phyloP scores from a whole-genome alignment of 2,329 filamentous ascomycete species.

The Moelleriella libera region DNA sequence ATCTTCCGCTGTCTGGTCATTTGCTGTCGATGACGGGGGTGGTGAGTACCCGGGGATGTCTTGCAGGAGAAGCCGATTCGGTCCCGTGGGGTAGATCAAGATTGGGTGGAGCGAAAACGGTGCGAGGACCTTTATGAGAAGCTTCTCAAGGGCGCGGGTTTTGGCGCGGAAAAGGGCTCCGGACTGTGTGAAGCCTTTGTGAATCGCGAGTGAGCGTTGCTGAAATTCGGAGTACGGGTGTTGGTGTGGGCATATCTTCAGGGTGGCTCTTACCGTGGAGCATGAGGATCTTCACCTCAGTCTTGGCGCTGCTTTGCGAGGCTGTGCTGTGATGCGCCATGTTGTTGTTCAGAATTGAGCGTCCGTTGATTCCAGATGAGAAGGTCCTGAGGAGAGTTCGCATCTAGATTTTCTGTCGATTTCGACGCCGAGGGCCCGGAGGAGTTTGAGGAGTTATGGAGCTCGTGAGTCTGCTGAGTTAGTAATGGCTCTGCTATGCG shows the following conservation, averaged over 20 bases:
- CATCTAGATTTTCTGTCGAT: neutral
- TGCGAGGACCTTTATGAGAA: slow-evolving; percentile 58
- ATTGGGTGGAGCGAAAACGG: slow-evolving; percentile 37
- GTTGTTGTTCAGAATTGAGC: neutral
- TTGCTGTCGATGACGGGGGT: too few relatives aligned
- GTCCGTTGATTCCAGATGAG: neutral
- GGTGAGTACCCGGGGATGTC: slow-evolving; percentile 54
- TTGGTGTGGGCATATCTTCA: neutral
- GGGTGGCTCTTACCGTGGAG: slow-evolving; percentile 42
- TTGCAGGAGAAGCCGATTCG: slow-evolving; percentile 43
- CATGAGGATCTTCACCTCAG: slow-evolving; percentile 57
- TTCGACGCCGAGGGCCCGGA: neutral
- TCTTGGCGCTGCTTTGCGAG: slow-evolving; percentile 17
- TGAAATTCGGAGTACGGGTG: neutral
- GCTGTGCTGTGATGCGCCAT: slow-evolving; percentile 1
- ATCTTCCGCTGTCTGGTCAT: too few relatives aligned
- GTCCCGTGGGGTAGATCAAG: slow-evolving; percentile 56
- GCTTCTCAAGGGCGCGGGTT: slow-evolving; percentile 74
- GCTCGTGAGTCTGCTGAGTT: too few relatives aligned
- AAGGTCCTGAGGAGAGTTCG: neutral
- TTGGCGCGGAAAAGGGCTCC: slow-evolving; percentile 75
- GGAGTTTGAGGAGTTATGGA: neutral
- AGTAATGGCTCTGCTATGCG: slow-evolving; percentile 5
- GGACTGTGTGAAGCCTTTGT: slow-evolving; percentile 74
- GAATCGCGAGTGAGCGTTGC: neutral